Base-by-base conservation (phyloP, 441 rosid genomes). In the Pelargonium myrrhifolium region DNA sequence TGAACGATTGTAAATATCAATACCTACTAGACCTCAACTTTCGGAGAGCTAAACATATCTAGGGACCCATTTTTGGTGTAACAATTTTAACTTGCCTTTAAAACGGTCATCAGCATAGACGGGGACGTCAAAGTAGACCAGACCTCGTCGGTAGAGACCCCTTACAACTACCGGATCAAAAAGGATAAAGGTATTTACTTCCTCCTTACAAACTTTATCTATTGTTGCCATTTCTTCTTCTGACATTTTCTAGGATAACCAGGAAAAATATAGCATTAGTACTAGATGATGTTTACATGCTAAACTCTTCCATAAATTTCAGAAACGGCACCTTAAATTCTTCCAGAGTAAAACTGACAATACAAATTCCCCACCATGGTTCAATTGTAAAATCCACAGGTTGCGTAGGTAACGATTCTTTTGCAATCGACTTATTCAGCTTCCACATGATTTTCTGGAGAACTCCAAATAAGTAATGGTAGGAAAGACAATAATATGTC, bases 361-460 rank as follows among this genome's bases (percentile, higher is more conserved):
- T 94, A 82, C 93, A 88, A 71, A 94, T 84, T 76, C 96, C 97
- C 99, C 99, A 94, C 99, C 99, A 94, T 43, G 99, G 89, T 76
- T 94, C 97, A 80, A 92, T 87, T 56, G 82, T 65, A 82, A 94
- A 91, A 75, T 92, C 93, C 67, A 82, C 96, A 49, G 97, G 97
- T 68, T 91, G 93, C 63, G 88, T 84, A 65, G 99, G 99, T 78
- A 94, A 75, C 68, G 85, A 78, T 70, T 94, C 99, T 81, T 89
- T 94, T 8, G 96, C 99, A 80, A 91, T 94, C 40, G 99, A 92
- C 83, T 94, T 94, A 81, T 94, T 94, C 75, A 94, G 84, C 85
- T 92, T 94, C 99, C 99, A 94, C 99, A 92, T 92, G 42, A 94
- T 89, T 89, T 92, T 94, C 99, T 92, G 90, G 76, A 79, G 65